Conservation (phyloP, 768 basidiomycete species). For the Boletus rubescentipes region DNA sequence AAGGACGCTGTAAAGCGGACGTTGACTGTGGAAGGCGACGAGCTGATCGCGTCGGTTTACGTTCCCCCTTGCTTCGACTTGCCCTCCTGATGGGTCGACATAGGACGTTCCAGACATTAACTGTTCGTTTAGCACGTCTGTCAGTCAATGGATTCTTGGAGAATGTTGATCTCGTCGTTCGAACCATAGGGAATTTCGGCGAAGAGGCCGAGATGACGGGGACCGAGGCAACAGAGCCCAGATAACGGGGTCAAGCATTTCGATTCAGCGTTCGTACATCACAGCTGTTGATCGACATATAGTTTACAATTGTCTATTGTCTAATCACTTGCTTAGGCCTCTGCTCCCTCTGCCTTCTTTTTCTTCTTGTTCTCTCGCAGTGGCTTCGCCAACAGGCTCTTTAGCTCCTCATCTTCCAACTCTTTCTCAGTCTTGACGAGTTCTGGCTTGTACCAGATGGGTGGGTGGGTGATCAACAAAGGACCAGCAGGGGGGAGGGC, state of each 20-base stretch:
- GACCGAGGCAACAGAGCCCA: slow-evolving; percentile 2
- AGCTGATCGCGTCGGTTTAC: slow-evolving; percentile 70
- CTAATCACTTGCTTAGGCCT: slow-evolving; percentile 30
- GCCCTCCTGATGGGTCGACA: slow-evolving; percentile 1
- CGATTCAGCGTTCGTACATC: slow-evolving; percentile 15
- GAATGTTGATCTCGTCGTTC: slow-evolving; percentile 81
- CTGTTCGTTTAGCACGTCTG: slow-evolving; percentile 81
- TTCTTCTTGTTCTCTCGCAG: slow-evolving; percentile 92
- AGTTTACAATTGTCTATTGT: slow-evolving; percentile 17
- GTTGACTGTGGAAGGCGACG: slow-evolving; percentile 63
- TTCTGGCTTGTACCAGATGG: slow-evolving; percentile 92
- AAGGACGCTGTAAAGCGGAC: slow-evolving; percentile 73
- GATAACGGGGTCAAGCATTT: slow-evolving; percentile 9
- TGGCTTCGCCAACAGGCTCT: slow-evolving; percentile 72
- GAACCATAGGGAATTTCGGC: slow-evolving; percentile 80
- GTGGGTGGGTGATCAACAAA: slow-evolving; percentile 80
- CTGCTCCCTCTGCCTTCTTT: slow-evolving; percentile 67
- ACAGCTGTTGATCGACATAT: slow-evolving; percentile 17
- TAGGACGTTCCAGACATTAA: slow-evolving; percentile 75
- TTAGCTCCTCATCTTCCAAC: slow-evolving; percentile 84
- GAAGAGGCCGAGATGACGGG: slow-evolving; percentile 49
- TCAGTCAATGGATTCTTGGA: slow-evolving; percentile 86
- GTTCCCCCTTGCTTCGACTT: neutral
- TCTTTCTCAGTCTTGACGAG: slow-evolving; percentile 88
- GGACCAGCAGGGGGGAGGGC: slow-evolving; percentile 90